These are phyloP conservation scores for Aureobasidium lini DNA, from an alignment of 2,329 filamentous ascomycete species.

Conservation along the genomic window DNA sequence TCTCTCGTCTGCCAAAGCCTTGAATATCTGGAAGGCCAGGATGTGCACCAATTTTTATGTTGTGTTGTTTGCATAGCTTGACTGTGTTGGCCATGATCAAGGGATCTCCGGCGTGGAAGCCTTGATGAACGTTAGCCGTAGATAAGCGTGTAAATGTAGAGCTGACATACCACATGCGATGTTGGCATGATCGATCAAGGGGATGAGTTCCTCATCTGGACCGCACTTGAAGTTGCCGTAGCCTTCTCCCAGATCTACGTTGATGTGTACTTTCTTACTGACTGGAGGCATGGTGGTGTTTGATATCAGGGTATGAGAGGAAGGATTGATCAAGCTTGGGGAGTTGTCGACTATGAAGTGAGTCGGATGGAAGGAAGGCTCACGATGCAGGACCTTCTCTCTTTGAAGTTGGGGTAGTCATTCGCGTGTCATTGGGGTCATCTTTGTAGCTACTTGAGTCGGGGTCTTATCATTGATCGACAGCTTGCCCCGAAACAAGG, in stretches of 20 bases:
- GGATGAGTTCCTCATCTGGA: conserved; percentile 54
- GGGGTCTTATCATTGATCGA: conserved; percentile 9
- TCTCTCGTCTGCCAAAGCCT: conserved; percentile 57
- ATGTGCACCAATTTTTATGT: conserved; percentile 53
- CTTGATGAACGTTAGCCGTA: conserved; percentile 11
- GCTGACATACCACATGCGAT: conserved; percentile 41
- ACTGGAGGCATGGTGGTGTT: conserved; percentile 38
- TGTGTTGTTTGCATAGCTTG: conserved; percentile 43
- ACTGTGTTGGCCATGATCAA: conserved; percentile 45
- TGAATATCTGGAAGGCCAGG: conserved; percentile 58
- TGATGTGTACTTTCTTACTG: conserved; percentile 46
- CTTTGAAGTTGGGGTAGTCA: not conserved
- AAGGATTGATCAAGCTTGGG: not conserved
- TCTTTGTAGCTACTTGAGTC: not conserved
- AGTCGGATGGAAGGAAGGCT: not conserved
- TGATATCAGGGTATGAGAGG: not conserved
- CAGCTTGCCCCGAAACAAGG: not conserved
- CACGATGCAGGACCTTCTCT: not conserved
- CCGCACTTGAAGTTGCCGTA: conserved; percentile 46
- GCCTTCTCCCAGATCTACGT: conserved; percentile 47
- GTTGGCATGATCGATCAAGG: conserved; percentile 55
- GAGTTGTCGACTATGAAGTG: not conserved
- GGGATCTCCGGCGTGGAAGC: conserved; percentile 45
- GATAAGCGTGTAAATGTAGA: conserved; percentile 33
- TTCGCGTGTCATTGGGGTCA: not conserved